Conservation (phyloP, 257 asterid species). For the Orobanche coerulescens region DNA sequence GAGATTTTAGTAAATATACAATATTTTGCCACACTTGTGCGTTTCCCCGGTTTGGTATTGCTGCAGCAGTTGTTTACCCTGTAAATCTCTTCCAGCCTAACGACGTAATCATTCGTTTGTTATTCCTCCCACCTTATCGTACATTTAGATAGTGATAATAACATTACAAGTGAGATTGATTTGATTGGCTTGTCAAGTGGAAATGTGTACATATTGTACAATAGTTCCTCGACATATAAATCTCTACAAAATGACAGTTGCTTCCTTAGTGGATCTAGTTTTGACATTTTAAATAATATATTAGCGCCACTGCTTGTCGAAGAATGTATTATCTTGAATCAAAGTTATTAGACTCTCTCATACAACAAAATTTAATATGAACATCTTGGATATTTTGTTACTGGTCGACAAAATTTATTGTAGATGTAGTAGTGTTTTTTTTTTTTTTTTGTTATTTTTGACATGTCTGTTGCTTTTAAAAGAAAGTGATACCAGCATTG, state of each 20-base stretch:
- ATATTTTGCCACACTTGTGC: not conserved
- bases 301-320: not conserved
- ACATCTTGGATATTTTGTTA: not conserved
- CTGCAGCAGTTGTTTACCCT: conserved; percentile 12
- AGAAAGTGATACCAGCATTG: not conserved
- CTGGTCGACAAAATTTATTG: not conserved
- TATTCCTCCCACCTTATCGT: not conserved
- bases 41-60: conserved; percentile 8
- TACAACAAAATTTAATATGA: not conserved
- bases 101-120: conserved; percentile 18
- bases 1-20: not conserved
- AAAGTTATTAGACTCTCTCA: not conserved
- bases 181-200: conserved; percentile 19
- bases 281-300: too few relatives aligned
- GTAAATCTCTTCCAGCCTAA: conserved; percentile 2
- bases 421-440: not conserved
- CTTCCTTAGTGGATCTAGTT: not conserved
- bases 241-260: not conserved
- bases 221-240: conserved; percentile 18
- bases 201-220: conserved; percentile 24
- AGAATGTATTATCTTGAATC: not conserved
- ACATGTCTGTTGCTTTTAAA: not conserved
- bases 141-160: not conserved
- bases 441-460: not conserved
- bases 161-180: conserved; percentile 11